Evolutionary conservation across 805 yeast species (phyloP).

Genomic region (Lachancea fermentati): DNA sequence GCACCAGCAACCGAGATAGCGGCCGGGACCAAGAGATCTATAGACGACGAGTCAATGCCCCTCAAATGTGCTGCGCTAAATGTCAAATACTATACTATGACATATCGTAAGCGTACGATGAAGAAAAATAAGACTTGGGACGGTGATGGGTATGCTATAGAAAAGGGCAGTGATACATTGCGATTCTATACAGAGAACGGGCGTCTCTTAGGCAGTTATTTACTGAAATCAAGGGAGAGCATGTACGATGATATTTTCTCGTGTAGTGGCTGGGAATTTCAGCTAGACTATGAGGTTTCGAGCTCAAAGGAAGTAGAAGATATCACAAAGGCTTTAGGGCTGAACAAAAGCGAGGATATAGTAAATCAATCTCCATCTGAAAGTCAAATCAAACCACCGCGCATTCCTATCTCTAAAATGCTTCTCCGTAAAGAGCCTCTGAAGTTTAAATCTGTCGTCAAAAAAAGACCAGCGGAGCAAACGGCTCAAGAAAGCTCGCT

Average conservation of each 20-base stretch:
- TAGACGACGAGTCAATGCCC: background rate
- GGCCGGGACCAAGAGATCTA: background rate
- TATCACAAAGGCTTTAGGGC: background rate
- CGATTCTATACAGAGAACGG: slow-evolving; percentile 26
- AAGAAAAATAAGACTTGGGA: slow-evolving; percentile 93
- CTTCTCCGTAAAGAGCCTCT: background rate
- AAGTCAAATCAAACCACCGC: background rate
- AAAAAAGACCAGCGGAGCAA: no score
- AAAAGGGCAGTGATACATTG: slow-evolving; percentile 24
- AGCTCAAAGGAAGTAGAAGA: background rate
- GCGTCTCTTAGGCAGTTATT: slow-evolving; percentile 25
- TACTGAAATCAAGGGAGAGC: slow-evolving; percentile 16
- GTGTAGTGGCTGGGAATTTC: slow-evolving; percentile 58
- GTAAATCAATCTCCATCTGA: background rate
- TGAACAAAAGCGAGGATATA: background rate
- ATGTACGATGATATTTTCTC: slow-evolving; percentile 38
- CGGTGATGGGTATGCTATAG: slow-evolving; percentile 68
- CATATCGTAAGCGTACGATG: slow-evolving; percentile 65
- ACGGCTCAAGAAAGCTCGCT: no score
- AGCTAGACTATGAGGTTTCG: slow-evolving; percentile 45
- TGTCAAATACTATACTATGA: slow-evolving; percentile 33
- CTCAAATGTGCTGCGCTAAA: slow-evolving; percentile 3
- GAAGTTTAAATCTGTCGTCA: slow-evolving; percentile 3
- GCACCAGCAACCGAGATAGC: background rate
- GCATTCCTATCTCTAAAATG: background rate